phyloP scores from a whole-genome alignment of 805 yeast genomes.

The Suhomyces sp. region DNA sequence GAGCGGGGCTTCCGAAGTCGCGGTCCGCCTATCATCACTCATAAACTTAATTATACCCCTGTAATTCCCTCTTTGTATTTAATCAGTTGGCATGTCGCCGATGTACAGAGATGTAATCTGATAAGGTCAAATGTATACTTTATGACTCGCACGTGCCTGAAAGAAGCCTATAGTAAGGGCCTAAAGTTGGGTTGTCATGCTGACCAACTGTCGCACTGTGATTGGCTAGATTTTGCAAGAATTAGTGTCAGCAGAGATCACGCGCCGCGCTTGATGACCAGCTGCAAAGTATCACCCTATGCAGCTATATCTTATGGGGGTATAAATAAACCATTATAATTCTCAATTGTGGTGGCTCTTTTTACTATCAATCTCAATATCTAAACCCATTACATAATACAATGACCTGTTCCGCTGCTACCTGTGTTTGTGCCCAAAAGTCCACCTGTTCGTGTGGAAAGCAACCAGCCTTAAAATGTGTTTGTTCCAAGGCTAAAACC shows the following conservation, averaged over 20 bases:
- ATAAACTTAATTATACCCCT: background rate
- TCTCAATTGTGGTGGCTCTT: conserved; percentile 6
- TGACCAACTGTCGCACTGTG: conserved; percentile 4
- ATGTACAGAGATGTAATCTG: background rate
- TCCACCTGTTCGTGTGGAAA: conserved; percentile 66
- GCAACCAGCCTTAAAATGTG: conserved; percentile 56
- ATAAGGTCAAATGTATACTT: background rate
- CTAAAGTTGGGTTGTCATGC: background rate
- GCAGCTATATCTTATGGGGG: background rate
- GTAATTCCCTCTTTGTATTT: no score
- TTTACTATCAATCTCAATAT: background rate
- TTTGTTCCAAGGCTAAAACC: conserved; percentile 48
- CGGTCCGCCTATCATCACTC: background rate
- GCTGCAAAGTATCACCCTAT: background rate
- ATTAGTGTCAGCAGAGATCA: background rate
- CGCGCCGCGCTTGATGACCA: background rate
- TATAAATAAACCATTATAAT: conserved; percentile 3
- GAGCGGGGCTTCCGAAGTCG: no score
- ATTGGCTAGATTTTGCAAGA: conserved; percentile 3
- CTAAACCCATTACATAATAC: background rate
- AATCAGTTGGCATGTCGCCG: background rate
- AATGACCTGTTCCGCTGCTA: conserved; percentile 16
- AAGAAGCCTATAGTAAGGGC: background rate
- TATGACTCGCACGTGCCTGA: background rate
- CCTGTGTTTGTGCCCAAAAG: conserved; percentile 57